These are phyloP conservation scores for Carpinus viminea DNA, from an alignment of 306 rosid species.

Conservation along the genomic window DNA sequence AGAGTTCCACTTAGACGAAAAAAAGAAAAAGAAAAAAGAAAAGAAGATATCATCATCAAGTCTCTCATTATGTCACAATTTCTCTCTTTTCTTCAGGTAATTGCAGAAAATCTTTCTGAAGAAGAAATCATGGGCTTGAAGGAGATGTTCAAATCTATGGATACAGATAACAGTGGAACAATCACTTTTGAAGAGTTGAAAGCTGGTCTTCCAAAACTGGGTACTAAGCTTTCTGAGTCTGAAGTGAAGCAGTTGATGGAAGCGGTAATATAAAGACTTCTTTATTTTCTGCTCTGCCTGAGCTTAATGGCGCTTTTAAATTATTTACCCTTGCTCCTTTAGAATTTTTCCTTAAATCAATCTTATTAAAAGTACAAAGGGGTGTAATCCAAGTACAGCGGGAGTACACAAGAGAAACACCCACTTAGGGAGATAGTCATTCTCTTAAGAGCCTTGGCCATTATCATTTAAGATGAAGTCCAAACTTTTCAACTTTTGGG, in stretches of 20 bases:
- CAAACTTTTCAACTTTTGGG: not conserved
- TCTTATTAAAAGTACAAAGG: too few relatives aligned
- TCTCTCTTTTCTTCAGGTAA: constrained; percentile 55
- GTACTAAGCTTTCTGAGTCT: constrained; percentile 89
- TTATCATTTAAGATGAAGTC: not conserved
- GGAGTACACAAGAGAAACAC: too few relatives aligned
- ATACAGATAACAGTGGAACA: constrained; percentile 97
- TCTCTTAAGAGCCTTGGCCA: not conserved
- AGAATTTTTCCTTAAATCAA: not conserved
- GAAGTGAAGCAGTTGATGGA: constrained; percentile 96
- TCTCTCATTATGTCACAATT: constrained; percentile 8
- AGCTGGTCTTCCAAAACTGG: constrained; percentile 93
- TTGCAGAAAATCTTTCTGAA: constrained; percentile 97
- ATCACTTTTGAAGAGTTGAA: constrained; percentile 91
- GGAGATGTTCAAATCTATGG: constrained; percentile 98
- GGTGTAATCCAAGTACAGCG: too few relatives aligned
- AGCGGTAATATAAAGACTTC: constrained; percentile 58
- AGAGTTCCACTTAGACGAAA: not conserved
- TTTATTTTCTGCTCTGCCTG: not conserved
- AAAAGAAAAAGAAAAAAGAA: not conserved
- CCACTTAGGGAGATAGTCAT: not conserved
- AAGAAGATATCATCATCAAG: not conserved
- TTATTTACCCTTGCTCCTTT: not conserved
- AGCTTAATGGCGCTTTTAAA: constrained; percentile 5
- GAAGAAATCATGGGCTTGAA: constrained; percentile 96